These are phyloP conservation scores for Colletotrichum aenigma DNA, from an alignment of 2,329 filamentous ascomycete genomes.

Conservation along the genomic window DNA sequence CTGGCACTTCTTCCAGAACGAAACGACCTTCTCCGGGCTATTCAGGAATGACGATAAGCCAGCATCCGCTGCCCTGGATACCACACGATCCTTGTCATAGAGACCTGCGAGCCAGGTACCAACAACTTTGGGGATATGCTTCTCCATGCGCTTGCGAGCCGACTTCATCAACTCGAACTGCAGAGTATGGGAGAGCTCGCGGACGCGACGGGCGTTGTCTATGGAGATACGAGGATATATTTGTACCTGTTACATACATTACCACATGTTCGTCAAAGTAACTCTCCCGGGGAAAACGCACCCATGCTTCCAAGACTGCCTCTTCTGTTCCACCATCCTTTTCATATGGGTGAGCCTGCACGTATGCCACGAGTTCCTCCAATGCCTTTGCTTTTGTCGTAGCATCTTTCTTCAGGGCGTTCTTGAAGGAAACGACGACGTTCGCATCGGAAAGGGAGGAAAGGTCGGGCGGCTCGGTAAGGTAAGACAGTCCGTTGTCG, in stretches of 20 bases:
- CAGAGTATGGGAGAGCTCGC: conserved; percentile 81
- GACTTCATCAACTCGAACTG: conserved; percentile 68
- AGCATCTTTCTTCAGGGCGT: conserved; percentile 88
- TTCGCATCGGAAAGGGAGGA: conserved; percentile 78
- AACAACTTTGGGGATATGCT: conserved; percentile 75
- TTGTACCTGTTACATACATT: conserved; percentile 66
- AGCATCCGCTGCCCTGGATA: conserved; percentile 77
- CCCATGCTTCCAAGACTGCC: conserved; percentile 86
- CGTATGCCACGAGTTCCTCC: conserved; percentile 77
- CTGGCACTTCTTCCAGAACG: conserved; percentile 84
- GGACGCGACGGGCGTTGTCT: conserved; percentile 85
- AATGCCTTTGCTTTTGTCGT: conserved; percentile 91
- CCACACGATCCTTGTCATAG: conserved; percentile 83
- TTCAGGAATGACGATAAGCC: conserved; percentile 78
- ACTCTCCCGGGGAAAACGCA: conserved; percentile 45
- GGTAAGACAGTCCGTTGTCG: conserved; percentile 74
- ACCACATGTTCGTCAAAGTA: conserved; percentile 35
- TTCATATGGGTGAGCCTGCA: conserved; percentile 58
- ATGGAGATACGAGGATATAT: conserved; percentile 89
- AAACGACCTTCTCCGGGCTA: conserved; percentile 77
- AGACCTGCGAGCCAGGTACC: conserved; percentile 91
- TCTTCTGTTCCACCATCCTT: conserved; percentile 73
- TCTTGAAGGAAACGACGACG: conserved; percentile 89
- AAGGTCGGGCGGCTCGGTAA: conserved; percentile 84
- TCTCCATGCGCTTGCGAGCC: conserved; percentile 82